A percentile compares a stretch with the other conserved stretches of the same genome.
These are phyloP conservation scores for Trichomonascaceae sp. DNA, from an alignment of 1,139 yeast species.

Conservation along the genomic window DNA sequence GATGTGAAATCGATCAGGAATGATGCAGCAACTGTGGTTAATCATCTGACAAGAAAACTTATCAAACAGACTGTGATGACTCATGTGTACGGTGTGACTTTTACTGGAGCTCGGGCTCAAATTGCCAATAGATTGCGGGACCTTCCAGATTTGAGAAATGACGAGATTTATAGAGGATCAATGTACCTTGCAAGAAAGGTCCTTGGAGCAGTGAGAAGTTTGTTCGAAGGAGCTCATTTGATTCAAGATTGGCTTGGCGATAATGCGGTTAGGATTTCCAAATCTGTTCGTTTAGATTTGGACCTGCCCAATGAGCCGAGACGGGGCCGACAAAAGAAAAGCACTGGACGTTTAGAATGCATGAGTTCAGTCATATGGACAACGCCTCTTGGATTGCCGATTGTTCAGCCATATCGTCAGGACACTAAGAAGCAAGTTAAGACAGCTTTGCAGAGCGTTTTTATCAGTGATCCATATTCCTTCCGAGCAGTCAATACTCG, in stretches of 20 bases:
- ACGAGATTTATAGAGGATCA: constrained; percentile 38
- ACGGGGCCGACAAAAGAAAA: constrained; percentile 7
- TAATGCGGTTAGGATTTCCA: constrained; percentile 74
- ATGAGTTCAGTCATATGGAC: constrained; percentile 97
- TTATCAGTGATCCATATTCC: constrained; percentile 76
- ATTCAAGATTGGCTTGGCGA: constrained; percentile 96
- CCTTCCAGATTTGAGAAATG: constrained; percentile 37
- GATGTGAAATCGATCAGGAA: constrained; percentile 25
- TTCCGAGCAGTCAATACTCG: constrained; percentile 78
- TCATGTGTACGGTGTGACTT: constrained; percentile 95
- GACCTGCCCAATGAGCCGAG: constrained; percentile 27
- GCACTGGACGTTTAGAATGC: constrained; percentile 31
- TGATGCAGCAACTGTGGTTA: constrained; percentile 49
- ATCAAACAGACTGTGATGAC: constrained; percentile 99
- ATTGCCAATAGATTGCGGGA: constrained; percentile 45
- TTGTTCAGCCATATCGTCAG: constrained; percentile 91
- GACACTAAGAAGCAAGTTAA: constrained; percentile 55
- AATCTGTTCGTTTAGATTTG: constrained; percentile 62
- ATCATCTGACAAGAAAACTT: constrained; percentile 72
- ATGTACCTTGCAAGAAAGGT: constrained; percentile 72
- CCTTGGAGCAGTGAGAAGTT: constrained; percentile 74
- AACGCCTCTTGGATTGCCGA: constrained; percentile 76
- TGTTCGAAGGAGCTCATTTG: constrained; percentile 87
- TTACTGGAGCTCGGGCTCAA: constrained; percentile 87
- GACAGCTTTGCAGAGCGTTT: constrained; percentile 80